These are phyloP conservation scores for Backusella australiensis DNA, from an alignment of 192 early-diverging fungal species.

Conservation along the genomic window DNA sequence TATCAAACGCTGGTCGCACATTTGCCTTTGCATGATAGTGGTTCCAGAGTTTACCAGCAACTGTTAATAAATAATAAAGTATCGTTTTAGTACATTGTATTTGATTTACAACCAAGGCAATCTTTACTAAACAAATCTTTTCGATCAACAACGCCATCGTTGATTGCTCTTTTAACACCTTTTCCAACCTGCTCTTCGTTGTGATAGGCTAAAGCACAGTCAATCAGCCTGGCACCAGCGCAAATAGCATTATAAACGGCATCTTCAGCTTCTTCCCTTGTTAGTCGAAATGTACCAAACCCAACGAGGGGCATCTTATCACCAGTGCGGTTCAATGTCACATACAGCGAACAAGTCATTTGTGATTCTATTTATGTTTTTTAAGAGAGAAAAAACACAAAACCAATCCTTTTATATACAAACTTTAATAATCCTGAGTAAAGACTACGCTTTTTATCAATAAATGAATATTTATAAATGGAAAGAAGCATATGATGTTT, in stretches of 20 bases:
- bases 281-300: slow-evolving; percentile 45
- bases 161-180: not conserved
- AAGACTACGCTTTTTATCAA: too few relatives aligned
- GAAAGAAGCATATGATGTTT: too few relatives aligned
- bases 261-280: slow-evolving; percentile 35
- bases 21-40: slow-evolving; percentile 56
- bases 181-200: slow-evolving; percentile 13
- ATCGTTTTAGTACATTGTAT: not conserved
- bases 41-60: slow-evolving; percentile 56
- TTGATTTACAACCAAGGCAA: not conserved
- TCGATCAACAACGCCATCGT: slow-evolving; percentile 36
- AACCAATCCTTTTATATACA: not conserved
- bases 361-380: not conserved
- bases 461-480: too few relatives aligned
- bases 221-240: not conserved
- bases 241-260: not conserved
- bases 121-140: not conserved
- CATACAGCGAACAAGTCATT: not conserved
- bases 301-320: not conserved
- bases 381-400: not conserved
- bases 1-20: slow-evolving; percentile 50
- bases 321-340: not conserved
- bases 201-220: not conserved
- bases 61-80: not conserved
- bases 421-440: too few relatives aligned